Base-by-base conservation (phyloP, 768 basidiomycete genomes). In the Ramaria rubella region DNA sequence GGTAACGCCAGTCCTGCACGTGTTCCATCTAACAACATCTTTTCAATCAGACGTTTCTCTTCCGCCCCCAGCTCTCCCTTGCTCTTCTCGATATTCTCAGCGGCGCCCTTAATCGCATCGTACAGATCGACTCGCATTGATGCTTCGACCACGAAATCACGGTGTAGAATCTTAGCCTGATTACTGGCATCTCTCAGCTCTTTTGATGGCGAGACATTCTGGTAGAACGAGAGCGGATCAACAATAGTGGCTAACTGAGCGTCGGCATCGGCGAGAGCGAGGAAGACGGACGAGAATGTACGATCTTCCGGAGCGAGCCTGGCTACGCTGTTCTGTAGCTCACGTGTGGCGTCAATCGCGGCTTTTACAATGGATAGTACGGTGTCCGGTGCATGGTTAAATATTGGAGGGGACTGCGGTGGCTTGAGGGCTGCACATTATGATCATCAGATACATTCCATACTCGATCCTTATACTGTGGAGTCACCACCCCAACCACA, bases 91-190 rank as follows among this genome's bases (percentile, higher is more conserved):
- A 45, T 45, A 4, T 9, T 15, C 29, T 56, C 55, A 0, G 89
- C 89, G 5, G 78, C 76, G 6, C 79, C 70, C 68, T 89, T 87
- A 5, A 70, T 48, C 43, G 85, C 86, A 48, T 80, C 73, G 75
- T 79, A 94, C 48, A 94, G 78, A 64, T 94, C 92, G 49, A 85
- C 66, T 12, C 90, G 82, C 87, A 92, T 90, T 14, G 83, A 85
- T 1, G 80, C 75, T 64, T 93, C 87, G 53, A 92, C 87, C 24
- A 74, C 73, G 61, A 81, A 91, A 61, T 90, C 82, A 55, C 85
- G 81, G 17, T 83, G 71, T 30, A 81, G 72, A n/a, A 80, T 77
- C 66, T 92, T 87, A 2, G 86, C 85, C 38, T 79, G 78, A 55
- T 82, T 89, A 4, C 87, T 85, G 1, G 89, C 87, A 65, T 93